Percentiles rank a stretch among this genome's conserved stretches.
Evolutionary conservation across 352 stramenopile genomes (phyloP).

Genomic region (Globisporangium acanthophoron): DNA sequence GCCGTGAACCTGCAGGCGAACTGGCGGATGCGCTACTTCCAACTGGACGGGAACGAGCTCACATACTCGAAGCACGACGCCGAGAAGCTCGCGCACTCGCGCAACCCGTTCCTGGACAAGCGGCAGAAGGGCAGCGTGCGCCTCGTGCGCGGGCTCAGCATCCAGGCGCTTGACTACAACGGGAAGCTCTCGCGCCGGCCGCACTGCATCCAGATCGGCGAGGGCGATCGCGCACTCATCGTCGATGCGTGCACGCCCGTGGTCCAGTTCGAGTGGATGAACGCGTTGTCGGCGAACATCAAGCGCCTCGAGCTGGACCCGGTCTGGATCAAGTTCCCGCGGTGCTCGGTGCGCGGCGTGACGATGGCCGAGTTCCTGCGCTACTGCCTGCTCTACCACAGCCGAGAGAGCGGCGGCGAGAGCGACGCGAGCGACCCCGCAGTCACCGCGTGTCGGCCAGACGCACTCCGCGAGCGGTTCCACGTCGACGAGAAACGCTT

Average conservation of each 20-base stretch:
- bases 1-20: conserved; percentile 58
- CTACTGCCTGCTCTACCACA: conserved; percentile 66
- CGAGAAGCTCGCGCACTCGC: conserved; percentile 35
- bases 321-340: conserved; percentile 47
- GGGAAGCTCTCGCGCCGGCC: conserved; percentile 62
- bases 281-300: conserved; percentile 60
- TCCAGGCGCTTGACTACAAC: conserved; percentile 45
- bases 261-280: conserved; percentile 50
- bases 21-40: conserved; percentile 64
- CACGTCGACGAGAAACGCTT: conserved; percentile 45
- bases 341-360: conserved; percentile 45
- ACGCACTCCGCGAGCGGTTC: conserved; percentile 35
- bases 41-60: conserved; percentile 39
- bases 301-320: conserved; percentile 53
- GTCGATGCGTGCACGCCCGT: conserved; percentile 55
- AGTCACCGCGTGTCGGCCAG: conserved; percentile 16
- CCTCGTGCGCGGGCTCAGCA: conserved; percentile 30
- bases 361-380: conserved; percentile 48
- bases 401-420: conserved; percentile 20
- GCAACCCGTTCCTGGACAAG: conserved; percentile 58
- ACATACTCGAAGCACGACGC: conserved; percentile 64
- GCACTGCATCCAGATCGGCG: conserved; percentile 56
- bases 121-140: conserved; percentile 30
- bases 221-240: conserved; percentile 46
- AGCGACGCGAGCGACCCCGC: conserved; percentile 9